Evolutionary conservation across 2,329 filamentous ascomycete species (phyloP), one percentile per base, ranked within the genome.

Genomic region (Coniosporium tulheliwenetii): DNA sequence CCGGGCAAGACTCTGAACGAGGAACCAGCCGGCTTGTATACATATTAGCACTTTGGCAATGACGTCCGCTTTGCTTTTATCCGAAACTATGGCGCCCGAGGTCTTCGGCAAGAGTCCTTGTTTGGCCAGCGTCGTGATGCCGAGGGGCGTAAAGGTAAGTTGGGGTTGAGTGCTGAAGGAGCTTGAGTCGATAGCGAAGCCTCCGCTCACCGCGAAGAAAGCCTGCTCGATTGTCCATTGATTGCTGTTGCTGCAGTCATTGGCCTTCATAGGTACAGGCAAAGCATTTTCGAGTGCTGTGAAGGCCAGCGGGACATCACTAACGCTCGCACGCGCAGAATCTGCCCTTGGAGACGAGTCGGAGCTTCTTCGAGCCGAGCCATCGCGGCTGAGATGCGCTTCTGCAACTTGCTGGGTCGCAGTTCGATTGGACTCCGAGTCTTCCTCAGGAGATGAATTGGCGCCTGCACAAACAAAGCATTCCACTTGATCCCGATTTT

Each of bases 1-100:
- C 1, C 63, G 52, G 10, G 51, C 54, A 7, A 62, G 47, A 37
- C 50, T 54, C 42, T 65, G 57, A 0, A 59, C 36, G 0, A 55
- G 38, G 48, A 66, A 62, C 60, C 62, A 66, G 3, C 44, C 43
- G 0, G 59, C 57, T 41, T 67, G 63, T 2, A 60, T 40, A 15
- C 58, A 48, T 1, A 63, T 57, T 2, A 67, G 38, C 0, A 45
- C 34, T 13, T 50, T 53, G 2, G 48, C 48, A 1, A 47, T 33
- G 7, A 8, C 13, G 36, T 54, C 46, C 5, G 50, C 45, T 43
- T 53, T 54, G 16, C 45, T 50, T 36, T 51, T 53, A 37, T 53
- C 51, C 5, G 37, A 16, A 1, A 52, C 39, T 8, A 38, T 39
- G 1, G 38, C 39, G 5, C 42, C 19, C 10, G 44, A 30, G 3